phyloP scores from a whole-genome alignment of 352 stramenopile species.

The Pythium diclinum region DNA sequence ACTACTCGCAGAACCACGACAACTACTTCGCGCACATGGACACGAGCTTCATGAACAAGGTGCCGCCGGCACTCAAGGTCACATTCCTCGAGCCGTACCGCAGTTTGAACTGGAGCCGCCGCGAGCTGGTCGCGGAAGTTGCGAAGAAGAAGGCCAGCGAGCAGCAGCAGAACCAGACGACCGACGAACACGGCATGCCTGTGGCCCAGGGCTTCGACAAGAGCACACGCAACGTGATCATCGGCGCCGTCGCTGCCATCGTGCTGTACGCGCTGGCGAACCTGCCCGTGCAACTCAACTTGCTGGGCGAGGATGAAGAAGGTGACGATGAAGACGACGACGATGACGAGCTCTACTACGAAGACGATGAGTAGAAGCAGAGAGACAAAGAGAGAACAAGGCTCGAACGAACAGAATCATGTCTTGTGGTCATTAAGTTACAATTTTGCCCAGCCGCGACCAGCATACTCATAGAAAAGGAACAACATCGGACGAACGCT shows the following conservation, averaged over 20 bases:
- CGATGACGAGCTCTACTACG: constrained; percentile 37
- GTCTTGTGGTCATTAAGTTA: constrained; percentile 27
- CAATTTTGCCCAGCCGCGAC: constrained; percentile 22
- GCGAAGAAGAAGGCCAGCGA: constrained; percentile 40
- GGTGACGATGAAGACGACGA: constrained; percentile 38
- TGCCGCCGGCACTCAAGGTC: constrained; percentile 49
- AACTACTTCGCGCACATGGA: constrained; percentile 65
- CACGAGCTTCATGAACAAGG: constrained; percentile 69
- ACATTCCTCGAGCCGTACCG: constrained; percentile 77
- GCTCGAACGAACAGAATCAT: not conserved
- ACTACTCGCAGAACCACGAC: constrained; percentile 72
- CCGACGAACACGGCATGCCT: not conserved
- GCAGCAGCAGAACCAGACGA: constrained; percentile 24
- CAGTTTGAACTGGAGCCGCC: constrained; percentile 80
- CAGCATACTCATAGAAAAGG: constrained; percentile 21
- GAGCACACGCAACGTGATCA: constrained; percentile 73
- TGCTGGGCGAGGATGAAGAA: constrained; percentile 42
- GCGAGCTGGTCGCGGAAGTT: constrained; percentile 58
- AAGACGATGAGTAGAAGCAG: constrained; percentile 28
- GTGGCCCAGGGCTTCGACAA: constrained; percentile 54
- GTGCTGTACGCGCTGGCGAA: constrained; percentile 70
- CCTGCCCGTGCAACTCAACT: constrained; percentile 55
- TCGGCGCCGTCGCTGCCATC: constrained; percentile 66
- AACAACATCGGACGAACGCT: constrained; percentile 15
- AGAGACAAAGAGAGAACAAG: constrained; percentile 1